These are phyloP conservation scores for Ustilago lituana DNA, from an alignment of 1,284 basidiomycete genomes.

Conservation along the genomic window DNA sequence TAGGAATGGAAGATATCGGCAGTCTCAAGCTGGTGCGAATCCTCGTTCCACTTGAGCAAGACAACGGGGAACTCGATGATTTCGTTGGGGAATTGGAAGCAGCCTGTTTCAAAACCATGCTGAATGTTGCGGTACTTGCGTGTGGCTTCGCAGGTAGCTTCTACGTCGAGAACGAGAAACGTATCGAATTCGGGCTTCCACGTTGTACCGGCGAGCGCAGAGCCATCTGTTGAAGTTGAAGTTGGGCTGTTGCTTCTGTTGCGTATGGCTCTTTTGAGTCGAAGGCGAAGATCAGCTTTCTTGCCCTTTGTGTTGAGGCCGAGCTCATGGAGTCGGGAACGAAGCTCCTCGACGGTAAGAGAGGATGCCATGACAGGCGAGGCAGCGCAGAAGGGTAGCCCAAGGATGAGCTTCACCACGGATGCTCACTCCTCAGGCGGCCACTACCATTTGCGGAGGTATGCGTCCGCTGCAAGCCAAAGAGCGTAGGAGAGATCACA, in stretches of 20 bases:
- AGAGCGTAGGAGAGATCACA: background rate
- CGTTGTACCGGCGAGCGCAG: background rate
- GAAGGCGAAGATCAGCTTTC: conserved; percentile 55
- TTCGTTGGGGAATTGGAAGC: conserved; percentile 83
- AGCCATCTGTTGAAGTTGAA: background rate
- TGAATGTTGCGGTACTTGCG: conserved; percentile 41
- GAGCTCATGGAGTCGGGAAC: conserved; percentile 48
- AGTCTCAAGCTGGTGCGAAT: conserved; percentile 71
- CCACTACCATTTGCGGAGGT: conserved; percentile 9
- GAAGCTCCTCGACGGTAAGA: conserved; percentile 46
- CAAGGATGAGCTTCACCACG: conserved; percentile 35
- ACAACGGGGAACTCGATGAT: conserved; percentile 86
- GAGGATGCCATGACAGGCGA: conserved; percentile 27
- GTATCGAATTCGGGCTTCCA: conserved; percentile 63
- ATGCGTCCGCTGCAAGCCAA: background rate
- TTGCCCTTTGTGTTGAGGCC: conserved; percentile 63
- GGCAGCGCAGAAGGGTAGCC: background rate
- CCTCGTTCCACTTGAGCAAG: conserved; percentile 77
- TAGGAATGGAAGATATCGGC: conserved; percentile 85
- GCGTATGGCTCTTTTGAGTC: conserved; percentile 44
- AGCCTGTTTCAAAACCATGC: conserved; percentile 36
- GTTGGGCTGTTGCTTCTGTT: conserved; percentile 22
- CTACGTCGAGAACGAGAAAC: conserved; percentile 78
- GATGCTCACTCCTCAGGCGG: conserved; percentile 35
- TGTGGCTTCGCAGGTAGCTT: conserved; percentile 78